Conservation (phyloP, 176 grass and related monocot species). For the Avena sativa region DNA sequence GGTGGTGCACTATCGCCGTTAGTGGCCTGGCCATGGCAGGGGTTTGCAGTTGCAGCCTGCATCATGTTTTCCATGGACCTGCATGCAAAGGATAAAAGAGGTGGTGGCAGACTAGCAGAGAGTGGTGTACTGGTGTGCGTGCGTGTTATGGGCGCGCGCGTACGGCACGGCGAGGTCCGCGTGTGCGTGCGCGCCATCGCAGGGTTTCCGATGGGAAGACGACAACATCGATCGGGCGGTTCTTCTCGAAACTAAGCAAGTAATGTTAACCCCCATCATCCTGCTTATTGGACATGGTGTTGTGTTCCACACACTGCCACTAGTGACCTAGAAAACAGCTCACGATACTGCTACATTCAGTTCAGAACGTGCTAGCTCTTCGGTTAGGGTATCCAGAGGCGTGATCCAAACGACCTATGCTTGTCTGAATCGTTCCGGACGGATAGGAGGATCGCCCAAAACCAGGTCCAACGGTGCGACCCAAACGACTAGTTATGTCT, state of each 20-base stretch:
- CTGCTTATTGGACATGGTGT: background rate
- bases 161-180: background rate
- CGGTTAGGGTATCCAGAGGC: too few species aligned
- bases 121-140: too few species aligned
- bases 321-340: background rate
- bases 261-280: background rate
- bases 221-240: too few species aligned
- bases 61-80: conserved; percentile 17
- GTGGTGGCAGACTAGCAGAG: background rate
- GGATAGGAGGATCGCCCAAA: too few species aligned
- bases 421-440: too few species aligned
- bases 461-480: too few species aligned
- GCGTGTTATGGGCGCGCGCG: conserved; percentile 4
- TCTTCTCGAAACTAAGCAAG: background rate
- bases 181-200: background rate
- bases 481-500: too few species aligned
- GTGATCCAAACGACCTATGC: too few species aligned
- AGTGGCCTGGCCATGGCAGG: background rate
- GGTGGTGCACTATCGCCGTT: background rate
- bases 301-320: background rate
- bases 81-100: background rate
- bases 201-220: background rate
- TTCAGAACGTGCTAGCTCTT: background rate
- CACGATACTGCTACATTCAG: background rate
- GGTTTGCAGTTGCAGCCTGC: conserved; percentile 1